phyloP scores from a whole-genome alignment of 2,329 filamentous ascomycete species.

The Penicillium nordicum region DNA sequence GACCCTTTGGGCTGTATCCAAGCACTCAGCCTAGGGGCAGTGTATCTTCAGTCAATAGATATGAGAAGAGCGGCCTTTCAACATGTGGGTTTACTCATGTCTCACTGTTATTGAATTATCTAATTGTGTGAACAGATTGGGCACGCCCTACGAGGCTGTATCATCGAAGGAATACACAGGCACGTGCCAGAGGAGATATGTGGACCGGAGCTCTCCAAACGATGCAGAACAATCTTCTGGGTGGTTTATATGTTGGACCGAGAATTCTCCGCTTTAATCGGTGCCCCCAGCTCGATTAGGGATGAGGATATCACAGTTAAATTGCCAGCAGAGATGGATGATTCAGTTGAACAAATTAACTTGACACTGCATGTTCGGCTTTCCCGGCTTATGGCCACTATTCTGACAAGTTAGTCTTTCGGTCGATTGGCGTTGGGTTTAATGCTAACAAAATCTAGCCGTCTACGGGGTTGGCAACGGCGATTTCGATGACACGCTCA shows the following conservation, averaged over 20 bases:
- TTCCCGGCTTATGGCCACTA: slow-evolving; percentile 23
- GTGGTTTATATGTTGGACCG: slow-evolving; percentile 30
- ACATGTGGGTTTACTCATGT: not conserved
- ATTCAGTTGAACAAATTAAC: slow-evolving; percentile 21
- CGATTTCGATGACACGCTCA: slow-evolving; percentile 22
- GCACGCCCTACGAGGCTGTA: slow-evolving; percentile 27
- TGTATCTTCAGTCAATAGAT: no score
- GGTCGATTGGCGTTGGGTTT: no score
- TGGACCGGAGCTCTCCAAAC: slow-evolving; percentile 22
- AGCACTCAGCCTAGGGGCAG: no score
- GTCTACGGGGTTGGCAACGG: slow-evolving; percentile 25
- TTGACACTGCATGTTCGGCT: slow-evolving; percentile 27
- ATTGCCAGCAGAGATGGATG: slow-evolving; percentile 21
- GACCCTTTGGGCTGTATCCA: no score
- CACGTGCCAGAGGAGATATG: slow-evolving; percentile 26
- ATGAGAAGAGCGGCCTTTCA: no score
- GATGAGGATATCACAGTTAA: slow-evolving; percentile 30
- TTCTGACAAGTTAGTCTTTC: slow-evolving; percentile 22
- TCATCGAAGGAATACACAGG: slow-evolving; percentile 29
- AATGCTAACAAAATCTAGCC: slow-evolving; percentile 8
- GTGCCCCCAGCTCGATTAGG: slow-evolving; percentile 27
- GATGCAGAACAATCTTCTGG: slow-evolving; percentile 29
- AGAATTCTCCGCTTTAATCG: slow-evolving; percentile 29
- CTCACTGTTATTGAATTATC: not conserved
- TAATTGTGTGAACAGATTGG: slow-evolving; percentile 20